These are phyloP conservation scores for Artemisia tridentata DNA, from an alignment of 129 eudicot species.

Conservation along the genomic window DNA sequence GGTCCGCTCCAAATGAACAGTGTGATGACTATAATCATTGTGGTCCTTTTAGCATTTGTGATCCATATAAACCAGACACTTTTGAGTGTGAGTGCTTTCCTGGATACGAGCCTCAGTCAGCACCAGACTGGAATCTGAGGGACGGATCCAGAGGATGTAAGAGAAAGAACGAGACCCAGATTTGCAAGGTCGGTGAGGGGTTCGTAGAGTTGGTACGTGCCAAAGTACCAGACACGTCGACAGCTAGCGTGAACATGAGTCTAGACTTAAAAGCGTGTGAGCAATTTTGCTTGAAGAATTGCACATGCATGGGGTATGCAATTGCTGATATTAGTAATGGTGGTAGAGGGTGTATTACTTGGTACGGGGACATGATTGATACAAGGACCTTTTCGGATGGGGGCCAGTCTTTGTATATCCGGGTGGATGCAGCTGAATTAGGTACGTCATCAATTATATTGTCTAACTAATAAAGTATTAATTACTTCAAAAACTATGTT, in stretches of 20 bases:
- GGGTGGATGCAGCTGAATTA: conserved; percentile 49
- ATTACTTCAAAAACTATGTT: background rate
- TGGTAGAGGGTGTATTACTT: conserved; percentile 44
- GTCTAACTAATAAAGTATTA: background rate
- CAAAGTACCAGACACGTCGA: conserved; percentile 47
- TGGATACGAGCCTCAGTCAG: conserved; percentile 41
- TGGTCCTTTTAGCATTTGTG: conserved; percentile 40
- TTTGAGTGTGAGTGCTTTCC: conserved; percentile 43
- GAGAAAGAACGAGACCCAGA: conserved; percentile 16
- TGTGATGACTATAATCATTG: conserved; percentile 46
- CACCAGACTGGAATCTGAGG: conserved; percentile 42
- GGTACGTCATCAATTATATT: conserved; percentile 35
- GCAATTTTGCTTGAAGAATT: conserved; percentile 41
- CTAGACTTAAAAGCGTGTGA: conserved; percentile 39
- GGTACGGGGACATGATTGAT: conserved; percentile 48
- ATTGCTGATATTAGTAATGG: conserved; percentile 30
- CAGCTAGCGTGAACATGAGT: conserved; percentile 38
- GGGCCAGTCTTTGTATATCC: conserved; percentile 51
- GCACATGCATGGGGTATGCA: conserved; percentile 53
- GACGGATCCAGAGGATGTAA: conserved; percentile 50
- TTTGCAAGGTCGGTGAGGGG: conserved; percentile 36
- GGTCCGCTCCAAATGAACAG: conserved; percentile 35
- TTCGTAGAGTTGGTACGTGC: conserved; percentile 35
- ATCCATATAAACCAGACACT: conserved; percentile 12
- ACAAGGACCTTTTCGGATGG: conserved; percentile 35